These are phyloP conservation scores for Anacardium occidentale DNA, from an alignment of 345 rosid genomes.

Conservation along the genomic window DNA sequence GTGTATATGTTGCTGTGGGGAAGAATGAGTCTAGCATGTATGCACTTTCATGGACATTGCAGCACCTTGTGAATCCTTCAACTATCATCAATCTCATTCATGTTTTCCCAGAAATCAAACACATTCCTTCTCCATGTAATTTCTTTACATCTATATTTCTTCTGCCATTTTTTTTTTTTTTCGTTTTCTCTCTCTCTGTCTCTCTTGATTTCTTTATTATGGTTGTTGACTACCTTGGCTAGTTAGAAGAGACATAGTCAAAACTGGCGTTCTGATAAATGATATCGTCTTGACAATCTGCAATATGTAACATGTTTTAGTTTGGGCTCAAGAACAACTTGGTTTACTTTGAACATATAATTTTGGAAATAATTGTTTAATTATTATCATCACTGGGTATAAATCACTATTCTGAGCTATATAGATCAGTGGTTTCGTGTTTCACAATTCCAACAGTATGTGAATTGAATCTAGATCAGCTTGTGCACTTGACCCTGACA, in stretches of 20 bases:
- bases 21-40: constrained; percentile 76
- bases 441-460: too few species aligned
- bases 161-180: too few species aligned
- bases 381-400: too few species aligned
- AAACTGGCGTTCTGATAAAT: not conserved
- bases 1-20: constrained; percentile 73
- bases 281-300: not conserved
- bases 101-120: constrained; percentile 58
- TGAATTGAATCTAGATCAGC: too few species aligned
- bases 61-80: constrained; percentile 35
- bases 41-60: constrained; percentile 72
- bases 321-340: too few species aligned
- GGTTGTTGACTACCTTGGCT: not conserved
- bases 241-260: not conserved
- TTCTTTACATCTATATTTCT: not conserved
- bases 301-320: not conserved
- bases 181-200: not conserved
- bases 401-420: too few species aligned
- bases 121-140: constrained; percentile 70
- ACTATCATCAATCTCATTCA: constrained; percentile 54
- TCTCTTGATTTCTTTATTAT: too few species aligned
- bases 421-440: too few species aligned
- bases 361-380: too few species aligned
- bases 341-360: too few species aligned
- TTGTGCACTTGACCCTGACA: too few species aligned